These are phyloP conservation scores for Sugiyamaella grinbergsii DNA, from an alignment of 1,139 yeast genomes.

Conservation along the genomic window DNA sequence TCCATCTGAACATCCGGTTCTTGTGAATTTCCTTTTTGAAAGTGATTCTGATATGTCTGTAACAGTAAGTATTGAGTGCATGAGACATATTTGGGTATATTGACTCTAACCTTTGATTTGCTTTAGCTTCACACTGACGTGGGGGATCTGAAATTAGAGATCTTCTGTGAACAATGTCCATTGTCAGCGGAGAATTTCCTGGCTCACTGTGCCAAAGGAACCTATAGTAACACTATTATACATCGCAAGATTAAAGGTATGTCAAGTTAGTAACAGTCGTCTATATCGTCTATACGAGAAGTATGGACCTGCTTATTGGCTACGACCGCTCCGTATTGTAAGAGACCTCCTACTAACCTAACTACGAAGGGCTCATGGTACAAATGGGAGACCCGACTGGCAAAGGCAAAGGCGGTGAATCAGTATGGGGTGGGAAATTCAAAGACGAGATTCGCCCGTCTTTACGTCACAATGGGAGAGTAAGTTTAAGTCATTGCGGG, in stretches of 20 bases:
- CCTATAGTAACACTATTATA: slow-evolving; percentile 47
- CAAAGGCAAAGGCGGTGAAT: slow-evolving; percentile 55
- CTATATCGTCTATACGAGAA: neutral
- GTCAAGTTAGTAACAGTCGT: no score
- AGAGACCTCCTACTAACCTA: no score
- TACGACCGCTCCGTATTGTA: no score
- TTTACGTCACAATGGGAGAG: slow-evolving; percentile 48
- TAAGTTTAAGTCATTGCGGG: slow-evolving; percentile 40
- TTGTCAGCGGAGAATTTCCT: slow-evolving; percentile 49
- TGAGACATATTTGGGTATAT: neutral
- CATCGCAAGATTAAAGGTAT: slow-evolving; percentile 48
- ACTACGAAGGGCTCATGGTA: slow-evolving; percentile 44
- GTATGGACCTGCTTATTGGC: no score
- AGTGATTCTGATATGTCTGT: no score
- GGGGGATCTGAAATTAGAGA: slow-evolving; percentile 47
- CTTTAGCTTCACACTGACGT: slow-evolving; percentile 43
- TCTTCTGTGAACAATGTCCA: slow-evolving; percentile 48
- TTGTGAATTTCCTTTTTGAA: no score
- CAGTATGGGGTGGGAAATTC: slow-evolving; percentile 54
- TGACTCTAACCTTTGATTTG: slow-evolving; percentile 1
- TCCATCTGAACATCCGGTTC: no score
- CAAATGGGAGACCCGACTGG: slow-evolving; percentile 57
- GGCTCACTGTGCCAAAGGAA: slow-evolving; percentile 53
- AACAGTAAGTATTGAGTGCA: slow-evolving; percentile 8
- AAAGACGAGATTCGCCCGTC: slow-evolving; percentile 52